A percentile compares a stretch with the other conserved stretches of the same genome.
phyloP scores from a whole-genome alignment of 2,329 filamentous ascomycete genomes.

The Nigrograna mackinnonii region DNA sequence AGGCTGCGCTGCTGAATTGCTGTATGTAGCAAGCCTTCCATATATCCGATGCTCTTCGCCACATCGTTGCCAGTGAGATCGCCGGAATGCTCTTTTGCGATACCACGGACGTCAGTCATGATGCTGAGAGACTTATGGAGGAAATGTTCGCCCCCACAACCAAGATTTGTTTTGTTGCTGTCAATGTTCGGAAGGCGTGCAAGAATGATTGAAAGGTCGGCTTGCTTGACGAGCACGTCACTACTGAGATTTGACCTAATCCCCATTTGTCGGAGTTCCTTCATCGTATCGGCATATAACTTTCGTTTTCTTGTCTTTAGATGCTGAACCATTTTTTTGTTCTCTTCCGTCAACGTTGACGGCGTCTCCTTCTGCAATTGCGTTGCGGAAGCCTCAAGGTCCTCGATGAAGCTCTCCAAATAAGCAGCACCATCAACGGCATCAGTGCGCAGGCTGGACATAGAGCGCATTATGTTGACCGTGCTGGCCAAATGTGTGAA shows the following conservation, averaged over 20 bases:
- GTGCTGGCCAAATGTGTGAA: slow-evolving; percentile 73
- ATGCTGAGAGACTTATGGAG: slow-evolving; percentile 81
- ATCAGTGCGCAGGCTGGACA: slow-evolving; percentile 58
- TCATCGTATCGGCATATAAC: slow-evolving; percentile 86
- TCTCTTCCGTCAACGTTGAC: slow-evolving; percentile 78
- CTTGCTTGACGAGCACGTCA: slow-evolving; percentile 73
- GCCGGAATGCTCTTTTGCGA: slow-evolving; percentile 74
- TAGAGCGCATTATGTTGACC: slow-evolving; percentile 71
- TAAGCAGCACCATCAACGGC: slow-evolving; percentile 61
- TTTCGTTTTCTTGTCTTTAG: slow-evolving; percentile 89
- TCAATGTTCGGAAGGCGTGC: slow-evolving; percentile 49
- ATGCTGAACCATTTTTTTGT: slow-evolving; percentile 81
- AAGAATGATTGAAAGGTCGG: slow-evolving; percentile 71
- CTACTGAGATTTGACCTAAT: slow-evolving; percentile 80
- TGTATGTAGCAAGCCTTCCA: slow-evolving; percentile 83
- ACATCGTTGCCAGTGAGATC: slow-evolving; percentile 84
- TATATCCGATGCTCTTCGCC: slow-evolving; percentile 74
- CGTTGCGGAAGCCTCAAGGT: slow-evolving; percentile 68
- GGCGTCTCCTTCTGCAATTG: slow-evolving; percentile 86
- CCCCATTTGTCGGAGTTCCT: slow-evolving; percentile 84
- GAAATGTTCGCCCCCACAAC: slow-evolving; percentile 64
- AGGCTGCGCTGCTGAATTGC: slow-evolving; percentile 62
- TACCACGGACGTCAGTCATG: slow-evolving; percentile 67
- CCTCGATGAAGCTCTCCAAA: slow-evolving; percentile 69
- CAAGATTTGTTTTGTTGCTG: slow-evolving; percentile 16